A percentile compares a stretch with the other conserved stretches of the same genome.
Conservation (phyloP, 257 asterid genomes). For the Nyctanthes arbortristis region DNA sequence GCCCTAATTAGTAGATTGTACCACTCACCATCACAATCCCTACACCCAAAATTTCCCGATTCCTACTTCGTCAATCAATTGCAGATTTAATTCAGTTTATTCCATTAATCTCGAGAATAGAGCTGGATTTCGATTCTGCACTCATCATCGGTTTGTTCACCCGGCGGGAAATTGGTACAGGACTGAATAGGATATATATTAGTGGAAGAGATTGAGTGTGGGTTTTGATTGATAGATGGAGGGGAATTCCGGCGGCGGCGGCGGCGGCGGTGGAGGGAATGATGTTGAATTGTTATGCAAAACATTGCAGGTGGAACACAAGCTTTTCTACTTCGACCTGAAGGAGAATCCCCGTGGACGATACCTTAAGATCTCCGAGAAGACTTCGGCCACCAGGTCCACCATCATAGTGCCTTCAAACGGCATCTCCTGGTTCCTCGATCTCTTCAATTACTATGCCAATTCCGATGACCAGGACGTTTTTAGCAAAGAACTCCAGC, state of each 20-base stretch:
- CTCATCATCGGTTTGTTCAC: background rate
- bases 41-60: background rate
- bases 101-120: background rate
- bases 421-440: slow-evolving; percentile 97
- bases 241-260: slow-evolving; percentile 64
- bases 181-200: background rate
- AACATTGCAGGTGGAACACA: slow-evolving; percentile 95
- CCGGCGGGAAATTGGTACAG: background rate
- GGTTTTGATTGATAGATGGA: slow-evolving; percentile 44
- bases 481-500: slow-evolving; percentile 93
- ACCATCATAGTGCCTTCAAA: slow-evolving; percentile 89
- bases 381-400: slow-evolving; percentile 95
- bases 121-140: background rate
- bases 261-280: slow-evolving; percentile 65
- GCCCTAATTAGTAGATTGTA: background rate
- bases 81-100: background rate
- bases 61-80: background rate
- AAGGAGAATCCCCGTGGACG: slow-evolving; percentile 98
- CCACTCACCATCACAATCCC: background rate
- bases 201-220: background rate
- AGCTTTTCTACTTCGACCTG: slow-evolving; percentile 92
- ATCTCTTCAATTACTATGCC: slow-evolving; percentile 94
- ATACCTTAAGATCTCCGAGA: slow-evolving; percentile 93
- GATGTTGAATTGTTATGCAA: slow-evolving; percentile 88
- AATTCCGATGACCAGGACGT: slow-evolving; percentile 77